These are phyloP conservation scores for Pestalotiopsis sp. DNA, from an alignment of 2,329 filamentous ascomycete genomes.

Conservation along the genomic window DNA sequence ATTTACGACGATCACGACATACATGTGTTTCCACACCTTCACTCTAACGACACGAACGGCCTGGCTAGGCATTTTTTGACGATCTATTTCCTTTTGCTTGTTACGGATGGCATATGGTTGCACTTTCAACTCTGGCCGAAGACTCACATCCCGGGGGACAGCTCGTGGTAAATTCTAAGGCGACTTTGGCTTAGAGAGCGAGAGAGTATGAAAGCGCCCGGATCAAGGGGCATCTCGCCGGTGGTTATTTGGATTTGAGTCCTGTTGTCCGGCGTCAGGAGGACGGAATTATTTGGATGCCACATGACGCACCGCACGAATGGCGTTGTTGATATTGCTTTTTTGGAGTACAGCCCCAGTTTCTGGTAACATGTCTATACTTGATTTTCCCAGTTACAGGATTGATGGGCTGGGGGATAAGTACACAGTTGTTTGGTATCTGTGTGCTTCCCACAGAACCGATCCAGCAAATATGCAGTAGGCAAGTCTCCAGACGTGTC, in stretches of 20 bases:
- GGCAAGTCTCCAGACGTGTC: no score
- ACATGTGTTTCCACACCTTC: slow-evolving; percentile 1
- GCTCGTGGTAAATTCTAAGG: neutral
- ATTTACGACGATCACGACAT: neutral
- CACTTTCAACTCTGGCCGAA: neutral
- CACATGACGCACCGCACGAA: neutral
- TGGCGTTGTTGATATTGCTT: neutral
- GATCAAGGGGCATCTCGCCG: neutral
- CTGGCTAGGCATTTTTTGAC: neutral
- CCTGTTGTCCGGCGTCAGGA: neutral
- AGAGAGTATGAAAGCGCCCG: no score
- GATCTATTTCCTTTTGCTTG: neutral
- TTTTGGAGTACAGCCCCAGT: neutral
- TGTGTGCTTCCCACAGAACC: no score
- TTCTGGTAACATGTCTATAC: neutral
- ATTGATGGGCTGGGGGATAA: neutral
- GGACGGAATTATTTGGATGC: neutral
- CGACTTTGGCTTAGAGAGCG: neutral
- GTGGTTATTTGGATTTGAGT: neutral
- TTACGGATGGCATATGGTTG: neutral
- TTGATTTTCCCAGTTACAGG: neutral
- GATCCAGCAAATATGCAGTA: no score
- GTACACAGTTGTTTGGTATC: neutral
- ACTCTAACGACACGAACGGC: slow-evolving; percentile 2
- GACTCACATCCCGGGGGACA: neutral